Percentiles rank a stretch among this genome's conserved stretches.
Evolutionary conservation across 31 red algal species (phyloP).

Genomic region (Asparagopsis taxiformis): DNA sequence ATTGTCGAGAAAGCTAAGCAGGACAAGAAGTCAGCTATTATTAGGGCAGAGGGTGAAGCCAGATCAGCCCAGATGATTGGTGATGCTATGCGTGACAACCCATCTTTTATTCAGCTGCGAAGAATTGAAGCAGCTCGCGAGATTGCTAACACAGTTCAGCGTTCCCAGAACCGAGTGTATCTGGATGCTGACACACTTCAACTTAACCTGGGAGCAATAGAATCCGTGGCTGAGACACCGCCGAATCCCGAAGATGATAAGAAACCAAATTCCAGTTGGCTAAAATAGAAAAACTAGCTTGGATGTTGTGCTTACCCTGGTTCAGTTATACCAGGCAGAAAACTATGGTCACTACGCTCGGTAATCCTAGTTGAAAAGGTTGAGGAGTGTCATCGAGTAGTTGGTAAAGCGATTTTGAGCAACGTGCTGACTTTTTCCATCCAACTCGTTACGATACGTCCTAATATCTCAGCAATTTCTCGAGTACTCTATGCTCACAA

Average conservation of each 20-base stretch:
- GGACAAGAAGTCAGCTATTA: conserved; percentile 88
- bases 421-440: too few relatives aligned
- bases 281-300: conserved; percentile 7
- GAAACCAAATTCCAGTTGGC: conserved; percentile 7
- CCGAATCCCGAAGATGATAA: not conserved
- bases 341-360: too few relatives aligned
- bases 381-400: too few relatives aligned
- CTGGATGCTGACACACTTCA: conserved; percentile 88
- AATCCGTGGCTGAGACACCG: conserved; percentile 13
- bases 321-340: too few relatives aligned
- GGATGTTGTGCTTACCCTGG: not conserved
- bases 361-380: too few relatives aligned
- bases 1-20: conserved; percentile 95
- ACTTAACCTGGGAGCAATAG: conserved; percentile 82
- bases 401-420: too few relatives aligned
- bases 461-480: too few relatives aligned
- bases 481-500: too few relatives aligned
- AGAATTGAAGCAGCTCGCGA: conserved; percentile 93
- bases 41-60: conserved; percentile 92
- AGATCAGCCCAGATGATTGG: conserved; percentile 86
- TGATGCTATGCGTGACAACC: conserved; percentile 87
- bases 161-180: conserved; percentile 84
- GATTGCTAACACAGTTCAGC: conserved; percentile 73
- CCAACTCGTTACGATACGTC: too few relatives aligned
- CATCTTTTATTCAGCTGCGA: conserved; percentile 87